Conservation (phyloP, 352 stramenopile genomes). For the Lagenidium giganteum region DNA sequence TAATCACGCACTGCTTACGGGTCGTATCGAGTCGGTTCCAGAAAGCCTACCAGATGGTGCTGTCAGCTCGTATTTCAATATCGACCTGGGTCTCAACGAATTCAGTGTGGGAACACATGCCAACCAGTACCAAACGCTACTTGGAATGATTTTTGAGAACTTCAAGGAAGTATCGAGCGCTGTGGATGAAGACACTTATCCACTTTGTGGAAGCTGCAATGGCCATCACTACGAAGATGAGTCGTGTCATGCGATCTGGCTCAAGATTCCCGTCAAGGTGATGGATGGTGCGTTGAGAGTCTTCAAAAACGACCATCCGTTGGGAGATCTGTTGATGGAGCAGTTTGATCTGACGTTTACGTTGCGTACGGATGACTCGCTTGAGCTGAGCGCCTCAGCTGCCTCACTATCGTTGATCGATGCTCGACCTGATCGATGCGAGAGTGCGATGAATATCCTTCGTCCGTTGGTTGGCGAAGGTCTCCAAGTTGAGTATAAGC, state of each 20-base stretch:
- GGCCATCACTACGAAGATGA: conserved; percentile 65
- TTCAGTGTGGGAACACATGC: conserved; percentile 53
- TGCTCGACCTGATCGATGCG: conserved; percentile 43
- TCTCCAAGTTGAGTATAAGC: conserved; percentile 73
- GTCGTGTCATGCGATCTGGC: conserved; percentile 70
- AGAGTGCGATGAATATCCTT: conserved; percentile 60
- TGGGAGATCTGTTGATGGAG: conserved; percentile 76
- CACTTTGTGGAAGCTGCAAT: conserved; percentile 47
- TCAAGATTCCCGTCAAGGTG: conserved; percentile 74
- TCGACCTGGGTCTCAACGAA: conserved; percentile 76
- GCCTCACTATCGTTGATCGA: conserved; percentile 60
- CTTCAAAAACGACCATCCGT: conserved; percentile 40
- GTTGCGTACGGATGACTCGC: conserved; percentile 74
- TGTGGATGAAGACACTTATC: conserved; percentile 79
- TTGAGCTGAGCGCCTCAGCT: conserved; percentile 59
- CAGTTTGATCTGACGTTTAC: conserved; percentile 76
- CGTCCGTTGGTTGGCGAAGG: conserved; percentile 64
- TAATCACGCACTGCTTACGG: conserved; percentile 74
- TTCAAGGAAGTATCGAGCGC: conserved; percentile 75
- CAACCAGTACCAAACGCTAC: conserved; percentile 64
- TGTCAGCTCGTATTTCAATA: conserved; percentile 56
- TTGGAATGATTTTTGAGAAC: conserved; percentile 86
- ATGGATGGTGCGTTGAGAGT: conserved; percentile 72
- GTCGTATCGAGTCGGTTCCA: conserved; percentile 65
- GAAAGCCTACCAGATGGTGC: conserved; percentile 57